Conservation (phyloP, 768 basidiomycete genomes). For the Psilocybe azurescens region DNA sequence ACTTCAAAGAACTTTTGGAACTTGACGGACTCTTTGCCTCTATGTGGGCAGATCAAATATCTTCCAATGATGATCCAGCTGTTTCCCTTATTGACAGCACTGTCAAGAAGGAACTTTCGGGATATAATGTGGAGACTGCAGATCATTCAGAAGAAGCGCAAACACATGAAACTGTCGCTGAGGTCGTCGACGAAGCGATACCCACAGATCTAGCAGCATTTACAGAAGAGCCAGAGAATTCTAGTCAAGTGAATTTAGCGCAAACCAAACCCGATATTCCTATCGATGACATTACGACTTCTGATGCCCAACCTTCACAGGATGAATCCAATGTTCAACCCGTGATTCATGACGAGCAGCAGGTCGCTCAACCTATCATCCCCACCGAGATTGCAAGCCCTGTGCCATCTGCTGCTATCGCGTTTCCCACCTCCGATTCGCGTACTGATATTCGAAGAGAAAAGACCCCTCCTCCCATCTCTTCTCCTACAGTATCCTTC, state of each 20-base stretch:
- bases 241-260: neutral
- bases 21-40: constrained; percentile 75
- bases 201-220: neutral
- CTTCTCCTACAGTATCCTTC: constrained; percentile 31
- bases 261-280: constrained; percentile 1
- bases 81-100: constrained; percentile 38
- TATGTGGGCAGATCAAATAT: constrained; percentile 90
- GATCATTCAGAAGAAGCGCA: constrained; percentile 14
- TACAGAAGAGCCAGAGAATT: neutral
- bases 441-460: constrained; percentile 14
- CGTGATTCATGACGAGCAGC: constrained; percentile 12
- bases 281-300: neutral
- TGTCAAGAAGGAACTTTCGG: constrained; percentile 45
- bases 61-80: constrained; percentile 60
- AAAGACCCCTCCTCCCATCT: constrained; percentile 21
- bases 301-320: neutral
- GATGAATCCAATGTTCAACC: constrained; percentile 1
- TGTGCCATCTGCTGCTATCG: constrained; percentile 11
- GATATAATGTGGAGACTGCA: constrained; percentile 49
- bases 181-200: neutral
- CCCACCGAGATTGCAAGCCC: constrained; percentile 13
- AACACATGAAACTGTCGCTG: constrained; percentile 5
- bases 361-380: neutral
- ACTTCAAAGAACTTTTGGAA: constrained; percentile 77
- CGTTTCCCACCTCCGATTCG: constrained; percentile 14